Conservation (phyloP, 2,329 filamentous ascomycete species). For the Exophiala lecanii-corni region DNA sequence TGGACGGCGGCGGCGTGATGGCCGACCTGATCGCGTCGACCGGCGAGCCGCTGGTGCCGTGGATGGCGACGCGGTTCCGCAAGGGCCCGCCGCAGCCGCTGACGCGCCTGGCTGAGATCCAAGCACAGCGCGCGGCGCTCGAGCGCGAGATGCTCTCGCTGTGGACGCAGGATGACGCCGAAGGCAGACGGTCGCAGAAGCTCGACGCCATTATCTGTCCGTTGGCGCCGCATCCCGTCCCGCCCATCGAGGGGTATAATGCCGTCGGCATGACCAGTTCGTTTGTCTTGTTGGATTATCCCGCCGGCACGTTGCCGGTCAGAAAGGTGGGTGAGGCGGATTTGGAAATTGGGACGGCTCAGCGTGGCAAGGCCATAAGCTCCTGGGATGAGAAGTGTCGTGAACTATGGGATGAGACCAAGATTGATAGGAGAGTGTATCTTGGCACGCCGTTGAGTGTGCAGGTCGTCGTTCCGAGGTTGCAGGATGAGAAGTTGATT, state of each 20-base stretch:
- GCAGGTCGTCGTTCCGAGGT: slow-evolving; percentile 53
- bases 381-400: slow-evolving; percentile 60
- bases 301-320: slow-evolving; percentile 55
- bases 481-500: slow-evolving; percentile 51
- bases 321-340: slow-evolving; percentile 47
- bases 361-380: slow-evolving; percentile 40
- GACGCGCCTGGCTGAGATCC: slow-evolving; percentile 48
- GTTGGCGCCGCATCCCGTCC: slow-evolving; percentile 59
- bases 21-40: slow-evolving; percentile 54
- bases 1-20: slow-evolving; percentile 54
- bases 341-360: slow-evolving; percentile 44
- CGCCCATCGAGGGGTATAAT: slow-evolving; percentile 59
- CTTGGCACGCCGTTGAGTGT: slow-evolving; percentile 52
- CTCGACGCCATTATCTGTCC: slow-evolving; percentile 62
- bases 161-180: slow-evolving; percentile 41
- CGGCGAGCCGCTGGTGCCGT: slow-evolving; percentile 55
- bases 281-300: slow-evolving; percentile 60
- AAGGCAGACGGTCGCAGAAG: slow-evolving; percentile 34
- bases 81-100: slow-evolving; percentile 46
- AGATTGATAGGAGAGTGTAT: slow-evolving; percentile 51
- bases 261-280: slow-evolving; percentile 58
- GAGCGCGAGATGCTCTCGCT: slow-evolving; percentile 53
- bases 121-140: slow-evolving; percentile 49
- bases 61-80: slow-evolving; percentile 51
- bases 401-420: slow-evolving; percentile 51